Evolutionary conservation across 2,329 filamentous ascomycete species (phyloP).

Genomic region (Chalaropsis thielavioides): DNA sequence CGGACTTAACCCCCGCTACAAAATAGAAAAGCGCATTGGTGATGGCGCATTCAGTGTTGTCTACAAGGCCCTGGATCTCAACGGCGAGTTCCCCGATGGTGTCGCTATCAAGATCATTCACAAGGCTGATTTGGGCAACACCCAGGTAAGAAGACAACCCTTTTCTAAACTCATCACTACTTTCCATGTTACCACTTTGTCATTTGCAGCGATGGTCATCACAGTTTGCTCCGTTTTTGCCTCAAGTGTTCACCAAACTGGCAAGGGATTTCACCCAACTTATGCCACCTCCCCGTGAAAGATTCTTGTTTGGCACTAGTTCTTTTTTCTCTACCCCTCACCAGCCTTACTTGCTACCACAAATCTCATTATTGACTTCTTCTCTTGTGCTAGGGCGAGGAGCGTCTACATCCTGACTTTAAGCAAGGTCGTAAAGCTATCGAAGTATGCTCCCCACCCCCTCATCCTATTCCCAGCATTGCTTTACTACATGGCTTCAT

Average conservation of each 20-base stretch:
- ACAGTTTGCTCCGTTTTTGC: background rate
- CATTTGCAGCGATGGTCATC: background rate
- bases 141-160: conserved; percentile 62
- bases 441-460: conserved; percentile 57
- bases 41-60: conserved; percentile 98
- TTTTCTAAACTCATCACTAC: conserved; percentile 13
- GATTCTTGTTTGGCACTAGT: background rate
- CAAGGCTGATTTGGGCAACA: conserved; percentile 97
- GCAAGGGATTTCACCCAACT: background rate
- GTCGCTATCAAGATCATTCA: conserved; percentile 97
- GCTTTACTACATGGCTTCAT: conserved; percentile 17
- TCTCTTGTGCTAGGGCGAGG: conserved; percentile 53
- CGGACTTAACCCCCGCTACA: conserved; percentile 48
- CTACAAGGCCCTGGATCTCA: conserved; percentile 68
- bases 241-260: background rate
- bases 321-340: background rate
- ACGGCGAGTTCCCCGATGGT: conserved; percentile 52
- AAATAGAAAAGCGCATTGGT: conserved; percentile 60
- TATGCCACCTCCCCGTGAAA: background rate
- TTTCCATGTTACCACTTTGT: conserved; percentile 20
- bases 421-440: conserved; percentile 88
- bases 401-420: conserved; percentile 90
- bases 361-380: conserved; percentile 17
- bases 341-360: background rate
- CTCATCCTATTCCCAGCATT: conserved; percentile 24